Conservation (phyloP, 1,139 yeast genomes). For the Sugiyamaella japonica region DNA sequence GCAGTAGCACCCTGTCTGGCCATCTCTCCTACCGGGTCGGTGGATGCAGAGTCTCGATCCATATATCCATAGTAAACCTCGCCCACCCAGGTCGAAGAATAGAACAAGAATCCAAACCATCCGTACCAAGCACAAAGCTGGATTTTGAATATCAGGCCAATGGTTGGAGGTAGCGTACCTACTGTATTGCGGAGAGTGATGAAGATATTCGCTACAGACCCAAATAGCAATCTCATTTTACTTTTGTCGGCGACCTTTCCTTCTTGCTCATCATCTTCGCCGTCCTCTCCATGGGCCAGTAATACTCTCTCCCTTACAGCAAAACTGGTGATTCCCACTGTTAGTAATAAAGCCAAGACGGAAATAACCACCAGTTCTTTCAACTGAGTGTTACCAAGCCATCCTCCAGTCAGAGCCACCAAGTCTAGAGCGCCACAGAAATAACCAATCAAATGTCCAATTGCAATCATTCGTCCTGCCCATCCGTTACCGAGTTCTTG, state of each 20-base stretch:
- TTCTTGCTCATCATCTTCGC: conserved; percentile 1
- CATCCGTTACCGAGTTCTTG: conserved; percentile 65
- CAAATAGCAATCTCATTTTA: neutral
- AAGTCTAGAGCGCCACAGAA: conserved; percentile 48
- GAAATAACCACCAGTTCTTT: conserved; percentile 51
- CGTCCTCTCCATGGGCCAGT: conserved; percentile 8
- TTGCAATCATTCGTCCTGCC: conserved; percentile 70
- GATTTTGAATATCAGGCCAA: conserved; percentile 36
- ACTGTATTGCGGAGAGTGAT: conserved; percentile 27
- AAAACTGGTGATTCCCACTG: conserved; percentile 47
- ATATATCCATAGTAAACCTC: conserved; percentile 40
- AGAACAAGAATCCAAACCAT: conserved; percentile 43
- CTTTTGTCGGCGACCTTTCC: neutral
- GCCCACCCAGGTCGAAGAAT: conserved; percentile 46
- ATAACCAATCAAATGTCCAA: conserved; percentile 57
- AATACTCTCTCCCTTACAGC: conserved; percentile 33
- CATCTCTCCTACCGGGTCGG: conserved; percentile 38
- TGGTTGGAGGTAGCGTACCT: conserved; percentile 30
- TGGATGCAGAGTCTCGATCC: conserved; percentile 13
- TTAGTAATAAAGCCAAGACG: conserved; percentile 42
- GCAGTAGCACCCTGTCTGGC: conserved; percentile 45
- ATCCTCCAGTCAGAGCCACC: conserved; percentile 40
- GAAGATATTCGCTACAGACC: conserved; percentile 23
- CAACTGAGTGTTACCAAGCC: conserved; percentile 52
- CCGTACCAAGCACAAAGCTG: conserved; percentile 44